phyloP scores from a whole-genome alignment of 1,284 basidiomycete genomes.

The Flammula alnicola region DNA sequence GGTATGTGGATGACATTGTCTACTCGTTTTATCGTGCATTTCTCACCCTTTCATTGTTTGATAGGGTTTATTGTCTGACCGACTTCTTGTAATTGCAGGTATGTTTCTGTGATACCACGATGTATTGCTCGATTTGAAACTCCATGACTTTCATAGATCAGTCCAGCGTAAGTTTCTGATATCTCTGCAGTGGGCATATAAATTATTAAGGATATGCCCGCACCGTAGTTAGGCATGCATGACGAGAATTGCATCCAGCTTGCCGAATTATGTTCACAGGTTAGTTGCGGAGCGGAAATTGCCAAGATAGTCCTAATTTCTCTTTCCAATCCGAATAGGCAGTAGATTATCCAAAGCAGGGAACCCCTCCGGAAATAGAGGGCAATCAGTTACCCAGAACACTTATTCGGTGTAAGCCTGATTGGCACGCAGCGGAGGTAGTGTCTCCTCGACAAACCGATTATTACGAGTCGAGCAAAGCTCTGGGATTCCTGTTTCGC shows the following conservation, averaged over 20 bases:
- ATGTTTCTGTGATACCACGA: slow-evolving; percentile 22
- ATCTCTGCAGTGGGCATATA: too few species aligned
- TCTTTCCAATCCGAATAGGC: slow-evolving; percentile 13
- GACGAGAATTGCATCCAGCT: slow-evolving; percentile 67
- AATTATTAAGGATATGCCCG: neutral
- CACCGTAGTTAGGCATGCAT: slow-evolving; percentile 62
- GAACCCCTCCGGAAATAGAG: slow-evolving; percentile 62
- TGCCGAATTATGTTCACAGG: slow-evolving; percentile 66
- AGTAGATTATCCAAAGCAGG: slow-evolving; percentile 78
- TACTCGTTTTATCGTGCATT: neutral
- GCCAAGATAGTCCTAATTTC: neutral
- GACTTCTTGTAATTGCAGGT: slow-evolving; percentile 78
- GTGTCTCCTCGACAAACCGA: slow-evolving; percentile 59
- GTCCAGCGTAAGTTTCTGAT: slow-evolving; percentile 58
- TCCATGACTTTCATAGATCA: slow-evolving; percentile 51
- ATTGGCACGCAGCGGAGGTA: slow-evolving; percentile 76
- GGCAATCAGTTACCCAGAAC: slow-evolving; percentile 45
- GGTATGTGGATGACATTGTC: slow-evolving; percentile 54
- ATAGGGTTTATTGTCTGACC: slow-evolving; percentile 66
- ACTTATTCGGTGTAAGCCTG: slow-evolving; percentile 70
- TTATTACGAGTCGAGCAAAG: slow-evolving; percentile 71
- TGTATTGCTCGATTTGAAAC: neutral
- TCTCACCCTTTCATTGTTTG: neutral
- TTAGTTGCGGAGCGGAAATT: slow-evolving; percentile 18
- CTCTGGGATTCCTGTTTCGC: slow-evolving; percentile 71